Evolutionary conservation across 2,329 filamentous ascomycete species (phyloP).

Genomic region (Botryotinia globosa): DNA sequence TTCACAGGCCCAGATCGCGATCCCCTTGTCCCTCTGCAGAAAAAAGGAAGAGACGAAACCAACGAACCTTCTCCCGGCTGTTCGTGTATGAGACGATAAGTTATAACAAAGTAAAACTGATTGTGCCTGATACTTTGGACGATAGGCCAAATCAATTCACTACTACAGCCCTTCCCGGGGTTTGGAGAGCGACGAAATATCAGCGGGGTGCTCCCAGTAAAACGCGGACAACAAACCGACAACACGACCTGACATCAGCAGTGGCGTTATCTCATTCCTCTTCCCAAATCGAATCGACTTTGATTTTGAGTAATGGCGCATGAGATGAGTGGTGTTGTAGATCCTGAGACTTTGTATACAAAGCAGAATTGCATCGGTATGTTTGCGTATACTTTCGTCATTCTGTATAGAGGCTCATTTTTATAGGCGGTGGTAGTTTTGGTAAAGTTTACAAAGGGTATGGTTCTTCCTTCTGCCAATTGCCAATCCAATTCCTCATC

Average conservation of each 20-base stretch:
- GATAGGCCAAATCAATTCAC: background rate
- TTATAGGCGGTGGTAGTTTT: slow-evolving; percentile 87
- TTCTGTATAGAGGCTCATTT: slow-evolving; percentile 31
- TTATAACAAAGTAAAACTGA: background rate
- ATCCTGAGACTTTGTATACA: slow-evolving; percentile 89
- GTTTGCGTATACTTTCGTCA: slow-evolving; percentile 31
- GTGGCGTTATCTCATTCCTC: slow-evolving; percentile 16
- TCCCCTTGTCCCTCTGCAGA: slow-evolving; percentile 1
- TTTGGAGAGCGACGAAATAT: slow-evolving; percentile 8
- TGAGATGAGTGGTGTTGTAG: slow-evolving; percentile 54
- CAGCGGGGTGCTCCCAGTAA: slow-evolving; percentile 20
- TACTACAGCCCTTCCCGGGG: background rate
- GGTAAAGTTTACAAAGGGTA: slow-evolving; percentile 98
- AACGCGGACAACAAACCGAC: slow-evolving; percentile 12
- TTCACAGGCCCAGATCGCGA: slow-evolving; percentile 12
- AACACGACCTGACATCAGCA: slow-evolving; percentile 10
- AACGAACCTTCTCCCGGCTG: background rate
- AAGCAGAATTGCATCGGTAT: slow-evolving; percentile 86
- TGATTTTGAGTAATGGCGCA: slow-evolving; percentile 33
- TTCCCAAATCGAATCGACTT: background rate
- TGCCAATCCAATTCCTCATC: background rate
- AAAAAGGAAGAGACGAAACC: slow-evolving; percentile 1
- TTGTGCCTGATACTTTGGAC: background rate
- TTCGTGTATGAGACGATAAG: slow-evolving; percentile 8
- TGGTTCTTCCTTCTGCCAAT: slow-evolving; percentile 31